Base-by-base conservation (phyloP, 2,329 filamentous ascomycete species). In the Rhinocladiella mackenziei region DNA sequence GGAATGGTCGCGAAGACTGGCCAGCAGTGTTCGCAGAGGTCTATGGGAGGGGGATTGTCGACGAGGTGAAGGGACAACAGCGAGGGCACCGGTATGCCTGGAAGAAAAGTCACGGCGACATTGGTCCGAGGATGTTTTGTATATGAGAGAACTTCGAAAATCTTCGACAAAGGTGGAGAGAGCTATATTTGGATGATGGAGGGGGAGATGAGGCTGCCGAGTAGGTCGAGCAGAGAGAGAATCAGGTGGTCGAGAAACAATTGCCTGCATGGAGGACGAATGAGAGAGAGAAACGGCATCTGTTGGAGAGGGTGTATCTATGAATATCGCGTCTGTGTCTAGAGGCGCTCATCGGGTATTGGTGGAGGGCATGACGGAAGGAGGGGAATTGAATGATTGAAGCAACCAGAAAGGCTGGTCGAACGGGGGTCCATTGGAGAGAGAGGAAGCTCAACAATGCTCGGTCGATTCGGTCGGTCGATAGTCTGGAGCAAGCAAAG, bases 401-500 rank as follows among this genome's bases (percentile, higher is more conserved):
- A 37, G 39, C 45, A 47, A 41, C 43, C 39, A 46, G 33, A 11
- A n/a, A 45, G 37, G 33, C 30, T 47, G 42, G 41, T 52, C 45
- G 39, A 52, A 50, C 39, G 41, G 41, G 39, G 43, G 46, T 33
- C 42, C 39, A 40, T 35, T 49, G 39, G 26, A 35, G 33, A 40
- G 39, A 39, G 28, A 38, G 34, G 39, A n/a, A n/a, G n/a, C n/a
- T 43, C 22, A 39, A 43, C 33, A 40, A 41, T 41, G 25, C 23
- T 50, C 39, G 43, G 29, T 45, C 44, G 35, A 47, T 50, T 50
- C 43, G 45, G 50, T 47, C 31, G 29, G 25, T 44, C 46, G 64
- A 67, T n/a, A 75, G 75, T 0, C 49, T 77, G 3, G 73, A 78
- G 61, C 1, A 72, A 70, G 37, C 66, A 72, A n/a, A 43, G 74